These are phyloP conservation scores for Neoascochyta sp. DNA, from an alignment of 2,329 filamentous ascomycete genomes.

Conservation along the genomic window DNA sequence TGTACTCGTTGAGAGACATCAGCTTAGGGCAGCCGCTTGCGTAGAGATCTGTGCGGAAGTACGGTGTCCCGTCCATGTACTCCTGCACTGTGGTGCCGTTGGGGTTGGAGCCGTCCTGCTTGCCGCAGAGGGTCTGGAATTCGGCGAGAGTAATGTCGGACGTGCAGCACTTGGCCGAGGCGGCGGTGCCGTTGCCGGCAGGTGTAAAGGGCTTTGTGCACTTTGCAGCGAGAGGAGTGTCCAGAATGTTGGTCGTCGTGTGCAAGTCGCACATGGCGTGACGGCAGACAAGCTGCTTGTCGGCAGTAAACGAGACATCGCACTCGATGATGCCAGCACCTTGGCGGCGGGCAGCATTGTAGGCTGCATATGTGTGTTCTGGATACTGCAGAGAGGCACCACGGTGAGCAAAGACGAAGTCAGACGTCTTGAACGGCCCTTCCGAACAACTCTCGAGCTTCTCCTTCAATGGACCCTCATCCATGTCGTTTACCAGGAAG, in stretches of 20 bases:
- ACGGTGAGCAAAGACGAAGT: slow-evolving; percentile 37
- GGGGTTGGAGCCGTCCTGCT: slow-evolving; percentile 61
- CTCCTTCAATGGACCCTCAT: slow-evolving; percentile 35
- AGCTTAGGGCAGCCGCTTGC: slow-evolving; percentile 58
- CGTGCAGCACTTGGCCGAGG: slow-evolving; percentile 66
- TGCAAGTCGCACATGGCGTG: slow-evolving; percentile 40
- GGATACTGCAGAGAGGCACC: slow-evolving; percentile 37
- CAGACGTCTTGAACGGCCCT: slow-evolving; percentile 31
- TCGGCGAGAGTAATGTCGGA: slow-evolving; percentile 66
- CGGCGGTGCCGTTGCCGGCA: slow-evolving; percentile 39
- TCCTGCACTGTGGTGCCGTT: slow-evolving; percentile 56
- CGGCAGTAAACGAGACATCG: slow-evolving; percentile 39
- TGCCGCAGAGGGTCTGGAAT: slow-evolving; percentile 64
- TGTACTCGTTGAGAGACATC: slow-evolving; percentile 60
- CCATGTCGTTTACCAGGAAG: slow-evolving; percentile 39
- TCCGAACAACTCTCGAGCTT: slow-evolving; percentile 39
- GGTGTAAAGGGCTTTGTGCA: slow-evolving; percentile 38
- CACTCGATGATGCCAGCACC: slow-evolving; percentile 39
- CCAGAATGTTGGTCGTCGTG: slow-evolving; percentile 39
- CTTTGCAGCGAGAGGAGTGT: slow-evolving; percentile 34
- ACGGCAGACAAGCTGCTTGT: slow-evolving; percentile 39
- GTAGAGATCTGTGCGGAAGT: slow-evolving; percentile 65
- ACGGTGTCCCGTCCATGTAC: slow-evolving; percentile 57
- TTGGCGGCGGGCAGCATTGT: slow-evolving; percentile 32
- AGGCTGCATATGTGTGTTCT: slow-evolving; percentile 32